Percentiles rank a stretch among this genome's conserved stretches.
phyloP scores from a whole-genome alignment of 768 basidiomycete species.

The Agrocybe praecox region DNA sequence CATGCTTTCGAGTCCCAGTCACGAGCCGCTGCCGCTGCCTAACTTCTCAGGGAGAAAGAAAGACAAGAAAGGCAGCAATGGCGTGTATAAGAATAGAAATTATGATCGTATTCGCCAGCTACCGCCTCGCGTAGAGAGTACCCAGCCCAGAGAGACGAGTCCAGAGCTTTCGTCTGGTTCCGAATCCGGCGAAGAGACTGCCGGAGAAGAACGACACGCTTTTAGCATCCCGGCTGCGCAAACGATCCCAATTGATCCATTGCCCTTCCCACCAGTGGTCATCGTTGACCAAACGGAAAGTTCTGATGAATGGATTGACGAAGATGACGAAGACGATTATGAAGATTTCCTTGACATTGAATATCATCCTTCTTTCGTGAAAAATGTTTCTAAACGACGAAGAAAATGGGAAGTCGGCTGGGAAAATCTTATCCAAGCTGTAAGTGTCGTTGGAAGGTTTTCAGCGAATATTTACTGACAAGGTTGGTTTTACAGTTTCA shows the following conservation, averaged over 20 bases:
- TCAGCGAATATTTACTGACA: not conserved
- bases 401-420: conserved; percentile 76
- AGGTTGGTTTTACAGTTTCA: conserved; percentile 60
- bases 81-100: conserved; percentile 20
- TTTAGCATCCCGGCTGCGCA: conserved; percentile 6
- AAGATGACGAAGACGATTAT: conserved; percentile 69
- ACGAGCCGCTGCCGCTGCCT: conserved; percentile 61
- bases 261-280: conserved; percentile 15
- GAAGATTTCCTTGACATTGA: conserved; percentile 77
- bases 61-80: conserved; percentile 22
- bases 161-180: conserved; percentile 63
- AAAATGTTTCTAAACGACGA: conserved; percentile 66
- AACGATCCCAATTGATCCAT: conserved; percentile 10
- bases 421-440: conserved; percentile 75
- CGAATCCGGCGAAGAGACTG: conserved; percentile 73
- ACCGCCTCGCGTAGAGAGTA: conserved; percentile 81
- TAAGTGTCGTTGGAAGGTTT: conserved; percentile 30
- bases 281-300: conserved; percentile 34
- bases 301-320: conserved; percentile 70
- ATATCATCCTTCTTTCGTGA: conserved; percentile 73
- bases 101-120: conserved; percentile 47
- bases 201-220: conserved; percentile 53
- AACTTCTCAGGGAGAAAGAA: conserved; percentile 51
- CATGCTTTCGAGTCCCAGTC: conserved; percentile 71
- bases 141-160: conserved; percentile 80